Evolutionary conservation across 2,329 filamentous ascomycete species (phyloP).

Genomic region (Beauveria asiatica): DNA sequence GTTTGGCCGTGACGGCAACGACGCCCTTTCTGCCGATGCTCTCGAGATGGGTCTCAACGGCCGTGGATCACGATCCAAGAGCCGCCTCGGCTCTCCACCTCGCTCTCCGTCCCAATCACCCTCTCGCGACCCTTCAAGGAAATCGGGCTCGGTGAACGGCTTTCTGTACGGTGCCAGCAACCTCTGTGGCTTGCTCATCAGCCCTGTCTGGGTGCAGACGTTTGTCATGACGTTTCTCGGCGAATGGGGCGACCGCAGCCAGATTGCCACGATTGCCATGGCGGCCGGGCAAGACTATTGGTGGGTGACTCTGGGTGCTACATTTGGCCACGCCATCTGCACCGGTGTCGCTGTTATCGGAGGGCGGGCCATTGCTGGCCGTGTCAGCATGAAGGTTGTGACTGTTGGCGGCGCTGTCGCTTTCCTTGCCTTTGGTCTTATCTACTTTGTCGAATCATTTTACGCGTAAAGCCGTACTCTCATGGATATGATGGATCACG

Average conservation of each 20-base stretch:
- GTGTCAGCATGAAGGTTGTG: slow-evolving; percentile 90
- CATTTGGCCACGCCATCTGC: slow-evolving; percentile 79
- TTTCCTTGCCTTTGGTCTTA: slow-evolving; percentile 84
- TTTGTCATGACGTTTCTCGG: slow-evolving; percentile 98
- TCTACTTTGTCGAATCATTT: slow-evolving; percentile 80
- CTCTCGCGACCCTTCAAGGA: slow-evolving; percentile 48
- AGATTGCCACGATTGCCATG: slow-evolving; percentile 99
- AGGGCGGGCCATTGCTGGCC: slow-evolving; percentile 83
- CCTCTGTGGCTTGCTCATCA: slow-evolving; percentile 77
- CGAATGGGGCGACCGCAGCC: slow-evolving; percentile 95
- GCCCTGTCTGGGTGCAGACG: slow-evolving; percentile 96
- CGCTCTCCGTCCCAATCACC: slow-evolving; percentile 74
- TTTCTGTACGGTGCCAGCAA: slow-evolving; percentile 65
- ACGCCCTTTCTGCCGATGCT: slow-evolving; percentile 63
- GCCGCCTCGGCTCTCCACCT: slow-evolving; percentile 69
- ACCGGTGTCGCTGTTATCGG: slow-evolving; percentile 88
- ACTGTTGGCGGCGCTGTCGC: slow-evolving; percentile 85
- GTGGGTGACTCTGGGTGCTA: slow-evolving; percentile 91
- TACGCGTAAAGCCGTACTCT: slow-evolving; percentile 32
- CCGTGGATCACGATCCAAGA: slow-evolving; percentile 63
- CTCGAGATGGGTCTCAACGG: slow-evolving; percentile 70
- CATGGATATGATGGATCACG: neutral
- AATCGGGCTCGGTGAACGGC: slow-evolving; percentile 29
- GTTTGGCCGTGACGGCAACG: slow-evolving; percentile 51
- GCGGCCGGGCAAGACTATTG: slow-evolving; percentile 96